Evolutionary conservation across 805 yeast genomes (phyloP), one percentile per base, ranked within the genome.

Genomic region (Jamesozyma lodderae): DNA sequence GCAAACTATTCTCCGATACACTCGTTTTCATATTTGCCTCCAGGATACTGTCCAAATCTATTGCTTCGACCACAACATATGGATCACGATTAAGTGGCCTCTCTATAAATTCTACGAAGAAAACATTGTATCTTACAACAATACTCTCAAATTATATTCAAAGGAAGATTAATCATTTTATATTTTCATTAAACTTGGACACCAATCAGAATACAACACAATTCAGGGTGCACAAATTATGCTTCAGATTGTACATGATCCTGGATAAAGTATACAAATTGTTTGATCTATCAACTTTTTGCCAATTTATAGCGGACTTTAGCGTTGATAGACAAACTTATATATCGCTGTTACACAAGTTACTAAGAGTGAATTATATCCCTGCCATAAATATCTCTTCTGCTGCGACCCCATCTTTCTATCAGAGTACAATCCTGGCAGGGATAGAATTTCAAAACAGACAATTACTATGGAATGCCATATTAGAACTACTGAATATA

Each of bases 391-490:
- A 20, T n/a, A 25, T 21, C 10, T 9, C 25, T 20, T 22, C 17
- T 6, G 7, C 20, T 6, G 28, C 27, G 37, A 3, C 25, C 18
- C n/a, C n/a, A n/a, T 36, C 33, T n/a, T 49, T 46, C 22, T 47
- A 48, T 37, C 44, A 43, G 26, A 40, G 43, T 23, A 36, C 54
- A 6, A 43, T 53, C 6, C 38, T 39, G 21, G 46, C 55, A 1
- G 48, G 48, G 11, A 38, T 51, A 17, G 52, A 53, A 30, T 51
- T 43, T 34, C 58, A 52, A 23, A 55, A 55, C 40, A 39, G 57
- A 28, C 62, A 57, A 36, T 41, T 57, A 8, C 38, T 57, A 4
- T 57, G 59, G 60, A 55, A 53, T 34, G 49, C 59, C 1, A 42
- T 55, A 1, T 35, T 57, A 13, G 60, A 57, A 29, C 34, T 57